Base-by-base conservation (phyloP, 192 early-diverging fungal species). In the Backusella australiensis region DNA sequence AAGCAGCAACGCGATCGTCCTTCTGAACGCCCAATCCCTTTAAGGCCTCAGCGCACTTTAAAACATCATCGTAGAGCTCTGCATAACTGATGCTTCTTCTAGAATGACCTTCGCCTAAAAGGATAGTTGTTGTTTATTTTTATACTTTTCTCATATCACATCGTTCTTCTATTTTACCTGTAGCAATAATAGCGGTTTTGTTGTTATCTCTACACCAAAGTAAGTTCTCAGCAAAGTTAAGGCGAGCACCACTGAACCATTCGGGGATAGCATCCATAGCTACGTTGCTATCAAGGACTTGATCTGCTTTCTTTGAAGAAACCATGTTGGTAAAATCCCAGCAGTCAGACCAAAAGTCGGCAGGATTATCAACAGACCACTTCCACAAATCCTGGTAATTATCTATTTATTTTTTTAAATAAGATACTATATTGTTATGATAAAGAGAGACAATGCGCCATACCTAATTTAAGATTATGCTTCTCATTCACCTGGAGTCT, bases 201-300 rank as follows among this genome's bases (percentile, higher is more conserved):
- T 82, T 73, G 6, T 77, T 36, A 44, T 84, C 82, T 42, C 85
- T 83, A 66, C 82, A 84, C 78, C 85, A 84, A 26, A 98, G 78
- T 14, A 96, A 75, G 80, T 98, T 97, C 78, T 99, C 96, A 29
- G 98, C 91, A 83, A 94, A 97, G 85, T 99, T 99, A 38, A 99
- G 83, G 19, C 82, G 82, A 0, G 93, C 88, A 3, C 91, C 95
- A n/a, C 78, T 35, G 82, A 98, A 99, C 97, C 97, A 99, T 63
- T 89, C 89, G 14, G 97, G 96, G 70, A 98, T 94, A 38, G 83
- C 72, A 80, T 94, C 92, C 94, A 99, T 99, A 4, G 88, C 86
- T 34, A 87, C 89, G 29, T 79, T 75, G 29, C 81, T 75, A 76
- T 97, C 94, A 6, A 99, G 77, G 7, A 96, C 92, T 67, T 84